Evolutionary conservation across 805 yeast species (phyloP).

Genomic region (Priceomyces carsonii): DNA sequence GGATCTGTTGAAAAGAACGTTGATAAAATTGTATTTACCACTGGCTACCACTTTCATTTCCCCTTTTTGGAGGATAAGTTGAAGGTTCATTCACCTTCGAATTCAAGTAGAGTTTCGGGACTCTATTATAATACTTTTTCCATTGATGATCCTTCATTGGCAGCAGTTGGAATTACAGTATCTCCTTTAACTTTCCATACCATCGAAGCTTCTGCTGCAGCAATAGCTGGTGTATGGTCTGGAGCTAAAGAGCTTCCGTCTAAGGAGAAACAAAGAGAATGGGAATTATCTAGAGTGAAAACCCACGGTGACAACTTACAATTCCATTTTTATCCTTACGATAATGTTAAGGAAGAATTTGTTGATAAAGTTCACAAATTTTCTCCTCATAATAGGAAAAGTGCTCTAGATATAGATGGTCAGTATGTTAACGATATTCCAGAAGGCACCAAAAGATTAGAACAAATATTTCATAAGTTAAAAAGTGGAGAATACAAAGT

Average conservation of each 20-base stretch:
- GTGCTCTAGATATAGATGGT: constrained; percentile 28
- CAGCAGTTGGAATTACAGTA: constrained; percentile 40
- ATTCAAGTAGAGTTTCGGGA: constrained; percentile 35
- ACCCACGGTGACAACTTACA: constrained; percentile 18
- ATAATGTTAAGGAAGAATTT: constrained; percentile 21
- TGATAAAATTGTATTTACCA: constrained; percentile 48
- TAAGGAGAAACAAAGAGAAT: constrained; percentile 35
- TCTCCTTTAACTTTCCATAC: constrained; percentile 49
- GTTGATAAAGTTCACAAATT: constrained; percentile 25
- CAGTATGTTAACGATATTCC: constrained; percentile 24
- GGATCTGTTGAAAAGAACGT: constrained; percentile 24
- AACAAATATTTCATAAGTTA: constrained; percentile 24
- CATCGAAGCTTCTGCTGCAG: constrained; percentile 54
- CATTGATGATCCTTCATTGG: constrained; percentile 45
- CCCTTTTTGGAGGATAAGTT: constrained; percentile 37
- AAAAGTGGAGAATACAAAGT: constrained; percentile 12
- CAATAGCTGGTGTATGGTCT: constrained; percentile 59
- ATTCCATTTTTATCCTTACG: constrained; percentile 35
- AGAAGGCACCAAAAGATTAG: constrained; percentile 16
- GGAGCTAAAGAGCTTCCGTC: constrained; percentile 38
- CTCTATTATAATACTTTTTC: constrained; percentile 39
- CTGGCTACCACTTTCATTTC: constrained; percentile 51
- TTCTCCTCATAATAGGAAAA: constrained; percentile 28
- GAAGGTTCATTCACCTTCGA: constrained; percentile 23
- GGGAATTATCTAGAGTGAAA: constrained; percentile 29